Evolutionary conservation across 805 yeast species (phyloP).

Genomic region (Tetrapisispora namnaoensis): DNA sequence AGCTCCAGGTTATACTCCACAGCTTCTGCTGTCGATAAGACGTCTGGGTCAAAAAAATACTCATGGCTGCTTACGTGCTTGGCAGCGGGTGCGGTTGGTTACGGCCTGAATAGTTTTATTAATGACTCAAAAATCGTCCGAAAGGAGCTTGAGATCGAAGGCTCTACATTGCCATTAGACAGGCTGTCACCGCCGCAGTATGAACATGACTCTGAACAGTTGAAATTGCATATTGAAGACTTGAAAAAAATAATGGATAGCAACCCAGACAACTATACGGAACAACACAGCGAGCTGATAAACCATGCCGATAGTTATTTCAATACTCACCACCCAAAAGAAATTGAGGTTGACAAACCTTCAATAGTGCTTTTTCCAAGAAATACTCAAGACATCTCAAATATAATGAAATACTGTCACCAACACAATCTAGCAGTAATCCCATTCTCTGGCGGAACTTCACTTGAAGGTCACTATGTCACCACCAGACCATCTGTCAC

Average conservation of each 20-base stretch:
- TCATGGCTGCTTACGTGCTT: neutral
- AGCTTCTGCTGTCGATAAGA: neutral
- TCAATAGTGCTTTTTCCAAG: slow-evolving; percentile 50
- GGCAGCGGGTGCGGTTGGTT: neutral
- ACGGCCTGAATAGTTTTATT: neutral
- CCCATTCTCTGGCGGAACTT: slow-evolving; percentile 73
- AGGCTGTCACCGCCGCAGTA: slow-evolving; percentile 18
- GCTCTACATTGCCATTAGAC: slow-evolving; percentile 14
- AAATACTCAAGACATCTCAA: slow-evolving; percentile 56
- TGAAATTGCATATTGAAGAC: slow-evolving; percentile 32
- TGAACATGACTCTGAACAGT: slow-evolving; percentile 33
- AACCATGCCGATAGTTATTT: slow-evolving; percentile 53
- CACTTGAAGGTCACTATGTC: slow-evolving; percentile 72
- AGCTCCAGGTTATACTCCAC: neutral
- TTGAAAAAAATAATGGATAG: slow-evolving; percentile 33
- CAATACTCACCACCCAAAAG: slow-evolving; percentile 50
- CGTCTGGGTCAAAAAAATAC: neutral
- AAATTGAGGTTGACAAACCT: slow-evolving; percentile 45
- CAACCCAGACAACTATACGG: slow-evolving; percentile 27
- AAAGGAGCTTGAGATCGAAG: neutral
- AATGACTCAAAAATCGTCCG: neutral
- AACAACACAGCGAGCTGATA: slow-evolving; percentile 33
- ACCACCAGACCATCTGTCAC: slow-evolving; percentile 62
- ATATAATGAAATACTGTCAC: slow-evolving; percentile 52
- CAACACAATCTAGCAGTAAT: slow-evolving; percentile 56